These are phyloP conservation scores for Sugiyamaella floridensis DNA, from an alignment of 805 yeast species.

Conservation along the genomic window DNA sequence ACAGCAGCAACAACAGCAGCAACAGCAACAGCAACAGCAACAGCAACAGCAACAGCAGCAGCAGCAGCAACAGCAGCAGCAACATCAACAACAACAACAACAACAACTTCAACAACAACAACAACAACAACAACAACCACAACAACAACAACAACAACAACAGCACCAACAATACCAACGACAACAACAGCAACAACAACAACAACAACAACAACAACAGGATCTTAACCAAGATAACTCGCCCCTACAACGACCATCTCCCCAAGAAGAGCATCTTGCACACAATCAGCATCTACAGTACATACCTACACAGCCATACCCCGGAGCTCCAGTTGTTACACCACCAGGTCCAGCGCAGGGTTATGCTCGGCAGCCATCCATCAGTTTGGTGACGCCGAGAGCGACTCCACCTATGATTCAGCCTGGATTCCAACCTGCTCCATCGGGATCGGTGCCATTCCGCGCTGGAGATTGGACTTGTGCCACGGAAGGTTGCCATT, in stretches of 20 bases:
- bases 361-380: neutral
- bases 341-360: neutral
- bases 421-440: neutral
- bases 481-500: constrained; percentile 65
- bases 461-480: constrained; percentile 98
- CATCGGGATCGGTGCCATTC: constrained; percentile 56
- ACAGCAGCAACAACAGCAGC: neutral
- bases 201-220: constrained; percentile 2
- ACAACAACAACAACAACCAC: constrained; percentile 57
- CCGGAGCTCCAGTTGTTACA: neutral
- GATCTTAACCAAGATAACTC: neutral
- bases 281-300: neutral
- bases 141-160: constrained; percentile 16
- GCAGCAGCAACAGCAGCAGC: neutral
- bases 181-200: constrained; percentile 10
- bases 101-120: constrained; percentile 22
- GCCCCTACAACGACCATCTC: neutral
- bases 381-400: neutral
- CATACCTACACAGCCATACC: neutral
- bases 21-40: neutral
- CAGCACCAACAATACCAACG: constrained; percentile 15
- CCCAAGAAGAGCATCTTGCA: neutral
- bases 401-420: neutral
- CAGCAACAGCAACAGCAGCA: neutral
- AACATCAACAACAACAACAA: neutral